Conservation (phyloP, 164 flowering plant genomes). For the Chimonanthus praecox region DNA sequence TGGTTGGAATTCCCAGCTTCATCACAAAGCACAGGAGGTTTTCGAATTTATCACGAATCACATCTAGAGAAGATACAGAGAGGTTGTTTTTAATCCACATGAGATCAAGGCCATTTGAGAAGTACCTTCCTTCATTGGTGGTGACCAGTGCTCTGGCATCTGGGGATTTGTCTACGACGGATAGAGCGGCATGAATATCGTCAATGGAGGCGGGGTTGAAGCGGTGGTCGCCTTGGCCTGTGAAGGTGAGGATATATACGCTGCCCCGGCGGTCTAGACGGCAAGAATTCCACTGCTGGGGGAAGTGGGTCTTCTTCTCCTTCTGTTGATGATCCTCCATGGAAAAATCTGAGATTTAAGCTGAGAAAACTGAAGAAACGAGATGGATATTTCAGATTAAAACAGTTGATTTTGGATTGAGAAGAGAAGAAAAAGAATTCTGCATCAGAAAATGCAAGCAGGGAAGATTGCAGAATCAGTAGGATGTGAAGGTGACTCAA, state of each 20-base stretch:
- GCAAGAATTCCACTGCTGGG: constrained; percentile 6
- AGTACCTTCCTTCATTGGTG: constrained; percentile 17
- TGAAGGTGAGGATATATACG: constrained; percentile 12
- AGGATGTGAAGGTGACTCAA: no score
- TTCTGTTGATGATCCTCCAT: background rate
- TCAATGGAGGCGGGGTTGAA: constrained; percentile 12
- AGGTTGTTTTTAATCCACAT: constrained; percentile 6
- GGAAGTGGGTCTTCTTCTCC: background rate
- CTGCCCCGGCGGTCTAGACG: constrained; percentile 5
- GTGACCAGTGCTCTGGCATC: constrained; percentile 16
- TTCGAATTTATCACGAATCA: constrained; percentile 9
- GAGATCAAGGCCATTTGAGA: constrained; percentile 20
- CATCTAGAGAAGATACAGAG: background rate
- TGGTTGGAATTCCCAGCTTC: constrained; percentile 12
- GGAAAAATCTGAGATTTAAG: no score
- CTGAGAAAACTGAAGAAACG: no score
- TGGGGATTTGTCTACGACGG: constrained; percentile 1
- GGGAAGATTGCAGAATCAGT: no score
- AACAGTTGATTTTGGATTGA: no score
- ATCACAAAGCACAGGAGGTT: constrained; percentile 9
- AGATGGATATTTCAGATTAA: no score
- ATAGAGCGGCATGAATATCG: constrained; percentile 6
- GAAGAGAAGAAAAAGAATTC: no score
- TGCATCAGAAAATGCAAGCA: no score
- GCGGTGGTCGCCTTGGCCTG: constrained; percentile 10